phyloP scores from a whole-genome alignment of 2,329 filamentous ascomycete species.

The Neonectria sp. region DNA sequence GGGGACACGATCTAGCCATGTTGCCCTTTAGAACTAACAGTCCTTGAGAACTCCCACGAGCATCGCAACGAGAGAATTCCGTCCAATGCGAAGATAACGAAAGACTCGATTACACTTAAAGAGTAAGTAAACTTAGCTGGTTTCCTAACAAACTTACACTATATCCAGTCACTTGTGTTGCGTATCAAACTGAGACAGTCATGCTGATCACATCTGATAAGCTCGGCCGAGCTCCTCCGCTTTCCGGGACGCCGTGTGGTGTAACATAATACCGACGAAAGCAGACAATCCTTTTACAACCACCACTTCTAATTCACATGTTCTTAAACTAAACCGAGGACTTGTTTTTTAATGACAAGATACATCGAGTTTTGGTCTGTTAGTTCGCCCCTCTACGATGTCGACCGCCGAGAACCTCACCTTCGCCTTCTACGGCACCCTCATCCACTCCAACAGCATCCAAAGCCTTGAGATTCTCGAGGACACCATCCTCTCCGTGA shows the following conservation, averaged over 20 bases:
- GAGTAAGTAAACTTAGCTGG: not conserved
- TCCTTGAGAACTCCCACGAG: too few species aligned
- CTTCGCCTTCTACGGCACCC: conserved; percentile 56
- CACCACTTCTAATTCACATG: not conserved
- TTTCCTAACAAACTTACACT: not conserved
- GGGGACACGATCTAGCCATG: too few species aligned
- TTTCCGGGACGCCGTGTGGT: conserved; percentile 8
- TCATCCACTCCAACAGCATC: conserved; percentile 57
- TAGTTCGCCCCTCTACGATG: not conserved
- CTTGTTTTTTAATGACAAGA: not conserved
- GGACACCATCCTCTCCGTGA: conserved; percentile 53
- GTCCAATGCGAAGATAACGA: too few species aligned
- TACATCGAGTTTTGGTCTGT: not conserved
- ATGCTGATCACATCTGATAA: conserved; percentile 23
- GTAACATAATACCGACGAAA: not conserved
- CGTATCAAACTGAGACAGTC: not conserved
- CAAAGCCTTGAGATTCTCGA: conserved; percentile 56
- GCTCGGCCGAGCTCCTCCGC: conserved; percentile 24
- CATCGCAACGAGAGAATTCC: too few species aligned
- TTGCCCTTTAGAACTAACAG: too few species aligned
- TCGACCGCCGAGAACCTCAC: not conserved
- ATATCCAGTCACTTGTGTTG: not conserved
- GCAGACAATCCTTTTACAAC: not conserved
- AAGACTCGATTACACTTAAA: not conserved
- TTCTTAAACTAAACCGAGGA: too few species aligned